These are phyloP conservation scores for Spathaspora sp. DNA, from an alignment of 805 yeast species.

Conservation along the genomic window DNA sequence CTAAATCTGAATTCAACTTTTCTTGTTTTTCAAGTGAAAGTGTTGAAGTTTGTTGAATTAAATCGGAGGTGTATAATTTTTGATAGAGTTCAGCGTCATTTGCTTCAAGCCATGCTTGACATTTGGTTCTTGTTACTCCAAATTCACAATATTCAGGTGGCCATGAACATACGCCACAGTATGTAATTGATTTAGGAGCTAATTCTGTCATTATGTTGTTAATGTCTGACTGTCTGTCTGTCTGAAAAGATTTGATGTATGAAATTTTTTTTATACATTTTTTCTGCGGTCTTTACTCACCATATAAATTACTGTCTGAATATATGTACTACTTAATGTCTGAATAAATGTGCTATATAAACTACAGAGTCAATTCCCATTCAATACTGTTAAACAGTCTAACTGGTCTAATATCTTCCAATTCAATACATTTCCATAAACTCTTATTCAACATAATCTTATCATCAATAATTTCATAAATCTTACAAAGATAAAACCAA, in stretches of 20 bases:
- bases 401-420: constrained; percentile 61
- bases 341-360: no score
- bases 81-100: constrained; percentile 54
- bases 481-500: constrained; percentile 63
- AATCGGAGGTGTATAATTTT: constrained; percentile 57
- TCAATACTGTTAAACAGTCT: constrained; percentile 28
- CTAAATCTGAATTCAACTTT: constrained; percentile 75
- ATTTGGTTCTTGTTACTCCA: constrained; percentile 74
- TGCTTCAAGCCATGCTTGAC: constrained; percentile 77
- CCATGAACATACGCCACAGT: constrained; percentile 76
- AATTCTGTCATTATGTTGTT: constrained; percentile 14
- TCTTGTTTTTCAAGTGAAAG: constrained; percentile 75
- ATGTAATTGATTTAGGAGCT: constrained; percentile 41
- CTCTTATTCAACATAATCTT: constrained; percentile 43
- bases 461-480: constrained; percentile 60
- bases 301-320: no score
- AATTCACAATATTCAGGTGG: constrained; percentile 96
- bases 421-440: constrained; percentile 60
- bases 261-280: background rate
- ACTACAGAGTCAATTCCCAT: no score
- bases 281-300: background rate
- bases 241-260: background rate
- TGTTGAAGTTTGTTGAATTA: constrained; percentile 51
- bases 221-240: background rate
- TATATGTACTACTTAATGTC: background rate